These are phyloP conservation scores for Hemileccinum impolitum DNA, from an alignment of 768 basidiomycete species.

Conservation along the genomic window DNA sequence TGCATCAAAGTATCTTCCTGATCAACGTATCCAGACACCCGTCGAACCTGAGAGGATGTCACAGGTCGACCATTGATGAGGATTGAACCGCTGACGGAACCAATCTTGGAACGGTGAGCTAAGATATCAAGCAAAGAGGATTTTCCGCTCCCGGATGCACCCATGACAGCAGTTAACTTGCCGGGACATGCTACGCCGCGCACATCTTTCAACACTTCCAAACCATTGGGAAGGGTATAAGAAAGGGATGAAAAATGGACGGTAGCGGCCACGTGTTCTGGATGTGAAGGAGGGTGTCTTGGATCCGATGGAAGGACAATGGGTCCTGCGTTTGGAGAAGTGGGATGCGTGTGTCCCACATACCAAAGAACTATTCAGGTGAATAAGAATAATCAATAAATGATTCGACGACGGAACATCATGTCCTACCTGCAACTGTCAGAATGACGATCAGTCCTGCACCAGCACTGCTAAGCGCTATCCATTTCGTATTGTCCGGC, in stretches of 20 bases:
- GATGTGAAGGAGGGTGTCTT: constrained; percentile 48
- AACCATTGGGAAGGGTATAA: constrained; percentile 62
- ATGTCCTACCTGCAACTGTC: constrained; percentile 52
- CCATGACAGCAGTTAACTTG: constrained; percentile 94
- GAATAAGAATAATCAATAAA: neutral
- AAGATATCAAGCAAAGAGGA: constrained; percentile 96
- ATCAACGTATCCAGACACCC: constrained; percentile 92
- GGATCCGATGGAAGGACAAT: constrained; percentile 87
- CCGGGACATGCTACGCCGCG: constrained; percentile 85
- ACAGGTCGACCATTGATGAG: constrained; percentile 86
- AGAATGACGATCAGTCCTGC: constrained; percentile 73
- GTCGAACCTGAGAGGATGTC: constrained; percentile 69
- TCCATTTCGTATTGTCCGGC: constrained; percentile 78
- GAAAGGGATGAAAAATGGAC: constrained; percentile 87
- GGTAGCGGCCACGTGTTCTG: constrained; percentile 90
- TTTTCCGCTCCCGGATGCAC: constrained; percentile 94
- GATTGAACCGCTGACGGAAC: constrained; percentile 65
- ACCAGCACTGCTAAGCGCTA: constrained; percentile 80
- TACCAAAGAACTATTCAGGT: constrained; percentile 76
- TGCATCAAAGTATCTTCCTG: constrained; percentile 98
- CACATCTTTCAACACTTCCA: constrained; percentile 74
- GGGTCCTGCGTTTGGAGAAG: constrained; percentile 47
- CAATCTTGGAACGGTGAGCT: constrained; percentile 85
- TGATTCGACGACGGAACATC: neutral
- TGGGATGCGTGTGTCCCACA: constrained; percentile 62